Percentiles rank a stretch among this genome's conserved stretches.
phyloP scores from a whole-genome alignment of 2,329 filamentous ascomycete species.

The Dactylellina drechsleri region DNA sequence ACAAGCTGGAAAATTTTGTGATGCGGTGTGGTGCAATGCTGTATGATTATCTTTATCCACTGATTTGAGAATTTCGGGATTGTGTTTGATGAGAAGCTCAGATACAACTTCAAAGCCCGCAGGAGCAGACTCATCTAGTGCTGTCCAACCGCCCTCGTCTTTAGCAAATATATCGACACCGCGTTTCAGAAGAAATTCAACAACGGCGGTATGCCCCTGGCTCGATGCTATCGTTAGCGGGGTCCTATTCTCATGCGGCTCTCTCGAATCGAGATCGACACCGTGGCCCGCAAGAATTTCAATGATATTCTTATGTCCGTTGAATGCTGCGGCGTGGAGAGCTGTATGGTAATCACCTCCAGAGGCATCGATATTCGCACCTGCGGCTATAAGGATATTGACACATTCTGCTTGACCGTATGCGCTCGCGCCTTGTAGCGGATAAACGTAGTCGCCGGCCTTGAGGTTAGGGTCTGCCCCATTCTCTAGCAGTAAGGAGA shows the following conservation, averaged over 20 bases:
- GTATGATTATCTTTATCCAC: background rate
- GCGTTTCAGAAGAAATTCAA: background rate
- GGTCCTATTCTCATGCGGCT: background rate
- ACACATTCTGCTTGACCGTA: constrained; percentile 19
- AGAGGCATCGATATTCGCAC: constrained; percentile 10
- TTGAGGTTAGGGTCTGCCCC: constrained; percentile 10
- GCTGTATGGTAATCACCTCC: constrained; percentile 17
- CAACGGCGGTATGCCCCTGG: constrained; percentile 1
- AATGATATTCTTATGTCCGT: constrained; percentile 1
- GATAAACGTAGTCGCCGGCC: constrained; percentile 13
- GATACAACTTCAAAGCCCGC: constrained; percentile 2
- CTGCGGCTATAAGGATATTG: constrained; percentile 11
- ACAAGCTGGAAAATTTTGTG: background rate
- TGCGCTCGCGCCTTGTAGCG: constrained; percentile 14
- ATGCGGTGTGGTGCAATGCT: constrained; percentile 5
- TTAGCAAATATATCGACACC: constrained; percentile 1
- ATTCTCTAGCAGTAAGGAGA: constrained; percentile 2
- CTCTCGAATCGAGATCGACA: background rate
- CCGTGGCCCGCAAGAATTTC: background rate
- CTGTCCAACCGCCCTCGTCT: constrained; percentile 7
- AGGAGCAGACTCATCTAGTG: constrained; percentile 10
- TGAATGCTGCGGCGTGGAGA: constrained; percentile 15
- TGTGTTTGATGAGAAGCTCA: constrained; percentile 2
- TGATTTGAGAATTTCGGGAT: background rate
- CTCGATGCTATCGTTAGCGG: constrained; percentile 5